These are phyloP conservation scores for Epichloe elymi DNA, from an alignment of 2,329 filamentous ascomycete genomes.

Conservation along the genomic window DNA sequence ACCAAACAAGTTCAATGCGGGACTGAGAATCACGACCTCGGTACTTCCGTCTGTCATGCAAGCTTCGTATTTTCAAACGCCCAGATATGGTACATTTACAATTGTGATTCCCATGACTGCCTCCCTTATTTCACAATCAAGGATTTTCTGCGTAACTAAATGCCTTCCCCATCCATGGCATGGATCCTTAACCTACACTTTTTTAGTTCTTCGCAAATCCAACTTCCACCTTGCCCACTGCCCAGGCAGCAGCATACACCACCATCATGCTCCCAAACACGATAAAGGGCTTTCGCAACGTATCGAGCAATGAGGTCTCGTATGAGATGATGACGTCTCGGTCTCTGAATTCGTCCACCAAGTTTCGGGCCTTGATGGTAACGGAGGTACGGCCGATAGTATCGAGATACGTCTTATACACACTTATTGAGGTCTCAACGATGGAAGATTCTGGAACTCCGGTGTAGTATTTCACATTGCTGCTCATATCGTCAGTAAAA, in stretches of 20 bases:
- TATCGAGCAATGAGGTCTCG: slow-evolving; percentile 62
- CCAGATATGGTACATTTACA: slow-evolving; percentile 8
- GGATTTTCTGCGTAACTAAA: not conserved
- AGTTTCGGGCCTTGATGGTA: slow-evolving; percentile 66
- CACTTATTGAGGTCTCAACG: slow-evolving; percentile 40
- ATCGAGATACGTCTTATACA: slow-evolving; percentile 88
- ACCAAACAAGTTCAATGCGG: not conserved
- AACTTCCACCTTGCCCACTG: slow-evolving; percentile 64
- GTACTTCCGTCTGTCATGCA: slow-evolving; percentile 6
- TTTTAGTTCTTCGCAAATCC: slow-evolving; percentile 49
- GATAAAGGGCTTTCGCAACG: slow-evolving; percentile 74
- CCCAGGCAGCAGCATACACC: slow-evolving; percentile 65
- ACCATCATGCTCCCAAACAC: slow-evolving; percentile 60
- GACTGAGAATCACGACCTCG: not conserved
- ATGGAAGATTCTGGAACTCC: slow-evolving; percentile 53
- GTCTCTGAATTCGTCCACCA: slow-evolving; percentile 82
- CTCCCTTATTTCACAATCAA: not conserved
- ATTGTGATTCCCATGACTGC: not conserved
- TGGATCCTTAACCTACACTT: not conserved
- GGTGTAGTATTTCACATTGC: slow-evolving; percentile 68
- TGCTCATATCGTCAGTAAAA: slow-evolving; percentile 30
- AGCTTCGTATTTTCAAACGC: slow-evolving; percentile 8
- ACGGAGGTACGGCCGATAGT: slow-evolving; percentile 78
- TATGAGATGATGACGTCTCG: slow-evolving; percentile 78
- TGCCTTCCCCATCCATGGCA: not conserved